Evolutionary conservation across 176 grass and related monocot species (phyloP).

Genomic region (Elymus sibiricus): DNA sequence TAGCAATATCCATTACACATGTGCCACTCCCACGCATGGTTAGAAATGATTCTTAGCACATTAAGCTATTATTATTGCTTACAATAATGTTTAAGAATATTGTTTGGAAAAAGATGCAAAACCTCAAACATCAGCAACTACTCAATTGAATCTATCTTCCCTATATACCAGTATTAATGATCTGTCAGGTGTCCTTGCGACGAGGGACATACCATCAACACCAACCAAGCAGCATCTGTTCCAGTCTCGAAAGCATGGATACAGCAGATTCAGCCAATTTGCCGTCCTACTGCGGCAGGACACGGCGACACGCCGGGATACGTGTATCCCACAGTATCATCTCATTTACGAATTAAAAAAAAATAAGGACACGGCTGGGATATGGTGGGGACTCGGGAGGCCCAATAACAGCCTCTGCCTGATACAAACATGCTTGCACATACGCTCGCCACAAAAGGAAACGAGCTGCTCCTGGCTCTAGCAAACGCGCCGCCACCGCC

Average conservation of each 20-base stretch:
- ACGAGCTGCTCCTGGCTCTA: too few species aligned
- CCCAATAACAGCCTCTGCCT: too few species aligned
- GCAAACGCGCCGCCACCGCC: too few species aligned
- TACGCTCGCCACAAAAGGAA: too few species aligned
- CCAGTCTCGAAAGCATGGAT: not conserved
- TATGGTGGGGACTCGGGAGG: too few species aligned
- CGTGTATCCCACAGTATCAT: too few species aligned
- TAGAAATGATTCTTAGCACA: not conserved
- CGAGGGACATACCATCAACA: slow-evolving; percentile 2
- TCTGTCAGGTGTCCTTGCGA: not conserved
- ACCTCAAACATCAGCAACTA: not conserved
- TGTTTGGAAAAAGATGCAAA: slow-evolving; percentile 17
- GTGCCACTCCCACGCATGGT: not conserved
- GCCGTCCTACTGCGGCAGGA: too few species aligned
- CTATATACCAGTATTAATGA: not conserved
- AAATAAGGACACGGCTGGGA: too few species aligned
- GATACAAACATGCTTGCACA: too few species aligned
- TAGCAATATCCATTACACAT: not conserved
- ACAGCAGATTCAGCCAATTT: too few species aligned
- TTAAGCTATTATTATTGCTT: not conserved
- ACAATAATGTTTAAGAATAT: not conserved
- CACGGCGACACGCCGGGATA: too few species aligned
- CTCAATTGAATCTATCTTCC: not conserved
- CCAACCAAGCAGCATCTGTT: not conserved
- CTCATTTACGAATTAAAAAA: too few species aligned